Evolutionary conservation across 2,329 filamentous ascomycete species (phyloP).

Genomic region (Raffaelea ambrosiae): DNA sequence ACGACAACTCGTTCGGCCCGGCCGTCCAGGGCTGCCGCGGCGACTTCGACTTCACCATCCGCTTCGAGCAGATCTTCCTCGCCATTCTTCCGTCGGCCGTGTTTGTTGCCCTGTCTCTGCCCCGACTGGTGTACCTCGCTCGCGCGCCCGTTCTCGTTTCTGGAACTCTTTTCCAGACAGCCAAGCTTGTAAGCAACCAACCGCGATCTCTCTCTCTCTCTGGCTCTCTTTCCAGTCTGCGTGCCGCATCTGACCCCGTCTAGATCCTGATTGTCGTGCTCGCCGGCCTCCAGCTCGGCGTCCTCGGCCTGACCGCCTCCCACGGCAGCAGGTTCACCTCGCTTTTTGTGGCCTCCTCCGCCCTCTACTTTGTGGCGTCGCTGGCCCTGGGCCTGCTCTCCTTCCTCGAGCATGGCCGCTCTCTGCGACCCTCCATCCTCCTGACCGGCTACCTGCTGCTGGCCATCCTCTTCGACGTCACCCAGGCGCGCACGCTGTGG

Average conservation of each 20-base stretch:
- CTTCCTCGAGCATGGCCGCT: constrained; percentile 20
- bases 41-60: constrained; percentile 42
- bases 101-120: constrained; percentile 26
- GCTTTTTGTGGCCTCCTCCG: constrained; percentile 5
- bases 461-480: constrained; percentile 33
- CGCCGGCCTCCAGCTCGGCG: constrained; percentile 20
- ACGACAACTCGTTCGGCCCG: constrained; percentile 33
- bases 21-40: constrained; percentile 34
- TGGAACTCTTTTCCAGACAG: constrained; percentile 23
- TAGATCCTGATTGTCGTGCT: constrained; percentile 18
- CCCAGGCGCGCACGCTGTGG: constrained; percentile 33
- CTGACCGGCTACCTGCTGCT: constrained; percentile 31
- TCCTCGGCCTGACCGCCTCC: constrained; percentile 21
- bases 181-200: constrained; percentile 25
- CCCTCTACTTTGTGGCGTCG: constrained; percentile 16
- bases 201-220: neutral
- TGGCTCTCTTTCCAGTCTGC: neutral
- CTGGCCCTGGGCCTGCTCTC: constrained; percentile 23
- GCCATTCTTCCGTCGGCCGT: constrained; percentile 31
- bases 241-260: neutral
- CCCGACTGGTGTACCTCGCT: constrained; percentile 22
- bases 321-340: constrained; percentile 10
- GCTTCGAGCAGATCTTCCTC: constrained; percentile 39
- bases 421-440: constrained; percentile 32
- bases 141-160: constrained; percentile 24